Base-by-base conservation (phyloP, 345 rosid species). In the Orychophragmus violaceus region DNA sequence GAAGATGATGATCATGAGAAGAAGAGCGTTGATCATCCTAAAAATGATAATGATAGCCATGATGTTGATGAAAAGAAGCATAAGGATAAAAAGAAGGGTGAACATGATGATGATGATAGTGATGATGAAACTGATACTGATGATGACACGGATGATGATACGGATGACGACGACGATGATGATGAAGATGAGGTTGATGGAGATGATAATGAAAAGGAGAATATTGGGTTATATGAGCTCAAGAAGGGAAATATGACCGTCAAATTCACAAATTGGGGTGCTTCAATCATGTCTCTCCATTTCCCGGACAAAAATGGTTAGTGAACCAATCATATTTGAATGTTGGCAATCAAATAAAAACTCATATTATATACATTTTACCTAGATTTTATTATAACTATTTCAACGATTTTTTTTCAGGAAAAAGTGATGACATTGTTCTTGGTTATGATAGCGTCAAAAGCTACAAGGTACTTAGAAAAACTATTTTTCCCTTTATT, bases 261-360 rank as follows among this genome's bases (percentile, higher is more conserved):
- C 42, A 85, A 83, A 52, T 68, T 93, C 27, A 86, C 98, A 68
- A 90, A 90, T 57, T 90, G 90, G 85, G 96, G 97, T 36, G 98
- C 98, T 60, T 87, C 80, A 37, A 56, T 88, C 23, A 69, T 90
- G 57, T 88, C 94, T 35, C 62, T 93, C 23, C 28, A 74, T 62
- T 78, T 90, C 56, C 97, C 97, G 2, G 96, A 90, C 76, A 93
- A 78, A 83, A 13, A 85, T 54, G 97, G 98, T 93, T 44, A 16
- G 80, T 77, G 41, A 16, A 58, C 13, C 22, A 14, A 11, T 53
- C 44, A 37, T 17, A n/a, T 14, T 37, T 18, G 30, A 27, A 6
- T 27, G 30, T 27, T 27, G 30, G 30, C 30, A 27, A 27, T 27
- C 30, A 27, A 27, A 27, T 2, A 27, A 27, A 27, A 27, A 27